Base-by-base conservation (phyloP, 2,329 filamentous ascomycete species). In the Venturia carpophila region DNA sequence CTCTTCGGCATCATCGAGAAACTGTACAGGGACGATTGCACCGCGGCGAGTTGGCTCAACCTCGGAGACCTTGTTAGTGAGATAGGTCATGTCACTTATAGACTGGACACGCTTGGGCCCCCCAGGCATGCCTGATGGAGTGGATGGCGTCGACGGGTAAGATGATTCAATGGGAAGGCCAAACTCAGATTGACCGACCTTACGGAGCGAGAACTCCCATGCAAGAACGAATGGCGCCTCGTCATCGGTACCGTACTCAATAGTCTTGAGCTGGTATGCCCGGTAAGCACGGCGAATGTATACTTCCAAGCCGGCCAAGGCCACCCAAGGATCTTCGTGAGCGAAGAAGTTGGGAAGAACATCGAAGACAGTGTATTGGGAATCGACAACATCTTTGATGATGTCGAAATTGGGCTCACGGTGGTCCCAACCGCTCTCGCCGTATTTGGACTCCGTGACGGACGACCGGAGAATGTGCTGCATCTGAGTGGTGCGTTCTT, bases 351-450 rank as follows among this genome's bases (percentile, higher is more conserved):
- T 87, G 9, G 93, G 90, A 69, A 99, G 79, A 21, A 99, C 94
- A 74, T 99, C 94, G 71, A 97, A 96, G 69, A 99, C 94, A 52
- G 93, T 97, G 81, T 95, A 97, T 80, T 96, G 96, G 64, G 94
- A 97, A 77, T 99, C 94, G 63, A 99, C 91, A 41, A 99, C 92
- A 77, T 99, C 94, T 82, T 96, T 96, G 79, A 99, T 88, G 69
- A 96, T 82, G 27, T 95, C 89, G 64, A 96, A 80, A 77, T 89
- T 91, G 60, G 94, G 94, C 77, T 97, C 90, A 69, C 94, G 85
- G 79, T 99, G 94, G 69, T 97, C 93, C 90, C 91, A 96, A 63
- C 93, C 92, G 67, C 91, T 92, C 83, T 99, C 94, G 67, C 94
- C 94, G 73, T 99, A 99, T 70, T 90, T 88, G n/a, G 92, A 96